Conservation (phyloP, 73 alveolate species). For the Symbiodinium natans region DNA sequence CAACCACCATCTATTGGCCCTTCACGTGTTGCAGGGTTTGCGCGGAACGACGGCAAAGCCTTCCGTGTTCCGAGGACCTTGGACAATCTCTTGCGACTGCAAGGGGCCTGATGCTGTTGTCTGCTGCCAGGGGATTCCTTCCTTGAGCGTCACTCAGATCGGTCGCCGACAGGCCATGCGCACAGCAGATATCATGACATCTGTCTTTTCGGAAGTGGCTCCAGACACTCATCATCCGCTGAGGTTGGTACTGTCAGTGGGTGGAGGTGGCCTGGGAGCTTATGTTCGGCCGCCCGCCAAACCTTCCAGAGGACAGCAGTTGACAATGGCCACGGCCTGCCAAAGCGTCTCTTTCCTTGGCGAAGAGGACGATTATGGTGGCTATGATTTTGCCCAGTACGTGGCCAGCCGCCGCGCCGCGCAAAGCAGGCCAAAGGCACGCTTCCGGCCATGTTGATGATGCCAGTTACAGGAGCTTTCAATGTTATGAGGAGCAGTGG, state of each 20-base stretch:
- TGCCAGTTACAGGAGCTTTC: too few relatives aligned
- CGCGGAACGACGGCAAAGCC: background rate
- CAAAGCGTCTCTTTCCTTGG: too few relatives aligned
- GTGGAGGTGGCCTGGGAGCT: conserved; percentile 13
- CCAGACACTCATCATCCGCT: too few relatives aligned
- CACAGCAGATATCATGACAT: too few relatives aligned
- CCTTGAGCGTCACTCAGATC: background rate
- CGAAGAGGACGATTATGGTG: background rate
- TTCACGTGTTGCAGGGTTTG: too few relatives aligned
- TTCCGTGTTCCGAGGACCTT: background rate
- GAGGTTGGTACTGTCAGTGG: background rate
- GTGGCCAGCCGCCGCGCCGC: background rate
- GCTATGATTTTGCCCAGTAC: conserved; percentile 3
- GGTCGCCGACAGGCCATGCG: background rate
- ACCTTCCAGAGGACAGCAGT: background rate
- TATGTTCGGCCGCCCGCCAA: background rate
- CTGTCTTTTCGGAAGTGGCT: too few relatives aligned
- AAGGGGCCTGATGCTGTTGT: too few relatives aligned
- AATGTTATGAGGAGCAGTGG: too few relatives aligned
- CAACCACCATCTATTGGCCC: too few relatives aligned
- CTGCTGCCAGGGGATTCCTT: background rate
- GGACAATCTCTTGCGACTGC: too few relatives aligned
- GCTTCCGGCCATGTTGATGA: too few relatives aligned
- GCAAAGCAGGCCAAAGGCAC: background rate
- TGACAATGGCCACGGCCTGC: too few relatives aligned